Percentiles rank a stretch among this genome's conserved stretches.
Evolutionary conservation across 148 eudicot genomes (phyloP).

Genomic region (Cornus florida): DNA sequence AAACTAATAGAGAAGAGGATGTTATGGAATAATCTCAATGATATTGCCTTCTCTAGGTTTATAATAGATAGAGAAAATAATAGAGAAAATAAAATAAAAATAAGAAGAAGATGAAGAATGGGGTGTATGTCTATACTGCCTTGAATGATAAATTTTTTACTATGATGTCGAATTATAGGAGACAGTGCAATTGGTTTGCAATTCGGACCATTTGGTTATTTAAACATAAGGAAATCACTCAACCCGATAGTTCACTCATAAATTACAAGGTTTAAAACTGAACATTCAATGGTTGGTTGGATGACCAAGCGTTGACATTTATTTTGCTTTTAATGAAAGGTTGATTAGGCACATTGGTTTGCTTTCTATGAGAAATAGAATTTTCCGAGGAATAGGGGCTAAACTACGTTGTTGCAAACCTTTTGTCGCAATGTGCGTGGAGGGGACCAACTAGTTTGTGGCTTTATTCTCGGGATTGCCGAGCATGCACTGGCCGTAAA

Average conservation of each 20-base stretch:
- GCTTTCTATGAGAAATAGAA: not conserved
- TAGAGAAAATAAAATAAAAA: too few relatives aligned
- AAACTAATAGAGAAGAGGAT: not conserved
- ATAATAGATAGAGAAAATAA: too few relatives aligned
- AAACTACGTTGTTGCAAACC: not conserved
- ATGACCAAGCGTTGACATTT: not conserved
- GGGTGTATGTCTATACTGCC: not conserved
- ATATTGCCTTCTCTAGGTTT: too few relatives aligned
- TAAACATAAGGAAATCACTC: not conserved
- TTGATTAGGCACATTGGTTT: not conserved
- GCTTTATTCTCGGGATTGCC: not conserved
- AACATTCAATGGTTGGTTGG: not conserved
- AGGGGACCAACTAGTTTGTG: not conserved
- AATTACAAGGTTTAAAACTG: not conserved
- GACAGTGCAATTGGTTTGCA: not conserved
- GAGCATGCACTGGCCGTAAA: not conserved
- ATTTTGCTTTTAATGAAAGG: not conserved
- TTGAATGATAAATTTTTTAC: not conserved
- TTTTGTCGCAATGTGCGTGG: not conserved
- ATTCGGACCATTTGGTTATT: not conserved
- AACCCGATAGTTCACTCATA: not conserved
- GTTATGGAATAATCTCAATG: not conserved
- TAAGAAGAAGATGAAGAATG: too few relatives aligned
- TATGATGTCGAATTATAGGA: not conserved
- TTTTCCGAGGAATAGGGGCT: not conserved